Evolutionary conservation across 306 rosid species (phyloP).

Genomic region (Luffa aegyptiaca): DNA sequence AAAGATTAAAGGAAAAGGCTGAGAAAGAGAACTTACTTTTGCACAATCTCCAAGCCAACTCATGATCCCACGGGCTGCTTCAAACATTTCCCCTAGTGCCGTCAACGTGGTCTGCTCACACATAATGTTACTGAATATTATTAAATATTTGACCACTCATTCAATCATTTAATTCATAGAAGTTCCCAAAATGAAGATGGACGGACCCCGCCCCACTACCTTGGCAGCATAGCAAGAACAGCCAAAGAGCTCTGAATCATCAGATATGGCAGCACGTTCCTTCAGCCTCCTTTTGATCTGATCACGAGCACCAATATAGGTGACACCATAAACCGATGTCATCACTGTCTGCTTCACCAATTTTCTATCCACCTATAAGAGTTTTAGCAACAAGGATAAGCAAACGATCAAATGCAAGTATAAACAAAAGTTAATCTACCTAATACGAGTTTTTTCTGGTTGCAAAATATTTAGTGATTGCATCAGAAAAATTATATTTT

Average conservation of each 20-base stretch:
- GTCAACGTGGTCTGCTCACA: slow-evolving; percentile 62
- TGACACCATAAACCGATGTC: slow-evolving; percentile 99
- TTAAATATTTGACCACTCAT: neutral
- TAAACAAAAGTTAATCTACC: neutral
- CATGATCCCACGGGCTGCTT: slow-evolving; percentile 89
- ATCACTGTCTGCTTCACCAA: slow-evolving; percentile 99
- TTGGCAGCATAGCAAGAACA: slow-evolving; percentile 91
- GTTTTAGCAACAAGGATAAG: slow-evolving; percentile 16
- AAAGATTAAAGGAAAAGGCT: neutral
- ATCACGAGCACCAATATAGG: slow-evolving; percentile 87
- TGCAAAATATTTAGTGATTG: neutral
- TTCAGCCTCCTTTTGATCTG: slow-evolving; percentile 88
- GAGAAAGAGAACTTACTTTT: slow-evolving; percentile 44
- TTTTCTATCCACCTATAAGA: slow-evolving; percentile 76
- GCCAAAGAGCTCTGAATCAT: slow-evolving; percentile 49
- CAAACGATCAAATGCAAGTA: neutral
- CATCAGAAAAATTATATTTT: neutral
- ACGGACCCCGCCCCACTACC: slow-evolving; percentile 24
- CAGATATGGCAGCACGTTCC: slow-evolving; percentile 52
- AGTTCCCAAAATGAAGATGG: neutral
- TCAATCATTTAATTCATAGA: neutral
- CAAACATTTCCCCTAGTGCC: slow-evolving; percentile 92
- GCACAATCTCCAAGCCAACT: slow-evolving; percentile 94
- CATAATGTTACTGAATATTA: slow-evolving; percentile 3
- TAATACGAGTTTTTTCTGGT: neutral